These are phyloP conservation scores for Fusarium miscanthi DNA, from an alignment of 2,329 filamentous ascomycete species.

Conservation along the genomic window DNA sequence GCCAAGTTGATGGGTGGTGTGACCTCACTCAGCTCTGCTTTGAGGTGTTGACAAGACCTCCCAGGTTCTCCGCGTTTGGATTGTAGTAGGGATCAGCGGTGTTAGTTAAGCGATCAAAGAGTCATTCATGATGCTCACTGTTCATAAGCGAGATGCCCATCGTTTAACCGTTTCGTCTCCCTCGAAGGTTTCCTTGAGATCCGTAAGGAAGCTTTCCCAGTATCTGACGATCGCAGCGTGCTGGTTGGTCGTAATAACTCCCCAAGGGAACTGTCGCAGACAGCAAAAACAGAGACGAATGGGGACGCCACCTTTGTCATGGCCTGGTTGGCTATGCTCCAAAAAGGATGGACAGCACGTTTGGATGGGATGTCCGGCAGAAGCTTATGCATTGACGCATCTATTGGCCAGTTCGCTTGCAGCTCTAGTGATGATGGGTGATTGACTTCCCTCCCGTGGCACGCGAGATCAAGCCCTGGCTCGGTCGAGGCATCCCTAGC, in stretches of 20 bases:
- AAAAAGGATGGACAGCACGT: slow-evolving; percentile 31
- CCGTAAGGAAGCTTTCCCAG: neutral
- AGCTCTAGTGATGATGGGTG: slow-evolving; percentile 31
- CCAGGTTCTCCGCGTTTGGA: slow-evolving; percentile 24
- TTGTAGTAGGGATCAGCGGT: slow-evolving; percentile 24
- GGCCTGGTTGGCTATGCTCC: slow-evolving; percentile 24
- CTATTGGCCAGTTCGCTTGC: slow-evolving; percentile 22
- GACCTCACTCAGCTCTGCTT: slow-evolving; percentile 23
- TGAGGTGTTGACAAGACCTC: slow-evolving; percentile 11
- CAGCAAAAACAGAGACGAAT: slow-evolving; percentile 6
- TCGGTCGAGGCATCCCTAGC: slow-evolving; percentile 20
- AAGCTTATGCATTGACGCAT: slow-evolving; percentile 25
- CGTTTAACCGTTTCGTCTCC: neutral
- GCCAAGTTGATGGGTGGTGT: slow-evolving; percentile 38
- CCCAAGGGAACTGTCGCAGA: neutral
- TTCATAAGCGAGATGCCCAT: slow-evolving; percentile 7
- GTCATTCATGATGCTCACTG: slow-evolving; percentile 36
- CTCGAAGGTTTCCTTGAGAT: neutral
- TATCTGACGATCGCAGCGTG: slow-evolving; percentile 26
- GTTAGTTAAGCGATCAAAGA: slow-evolving; percentile 1
- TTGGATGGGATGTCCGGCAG: slow-evolving; percentile 18
- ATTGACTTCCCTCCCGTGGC: slow-evolving; percentile 26
- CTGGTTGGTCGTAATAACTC: slow-evolving; percentile 20
- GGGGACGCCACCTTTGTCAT: slow-evolving; percentile 38
- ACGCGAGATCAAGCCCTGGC: slow-evolving; percentile 30